A percentile compares a stretch with the other conserved stretches of the same genome.
These are phyloP conservation scores for Globisporangium echinulatum DNA, from an alignment of 352 stramenopile genomes.

Conservation along the genomic window DNA sequence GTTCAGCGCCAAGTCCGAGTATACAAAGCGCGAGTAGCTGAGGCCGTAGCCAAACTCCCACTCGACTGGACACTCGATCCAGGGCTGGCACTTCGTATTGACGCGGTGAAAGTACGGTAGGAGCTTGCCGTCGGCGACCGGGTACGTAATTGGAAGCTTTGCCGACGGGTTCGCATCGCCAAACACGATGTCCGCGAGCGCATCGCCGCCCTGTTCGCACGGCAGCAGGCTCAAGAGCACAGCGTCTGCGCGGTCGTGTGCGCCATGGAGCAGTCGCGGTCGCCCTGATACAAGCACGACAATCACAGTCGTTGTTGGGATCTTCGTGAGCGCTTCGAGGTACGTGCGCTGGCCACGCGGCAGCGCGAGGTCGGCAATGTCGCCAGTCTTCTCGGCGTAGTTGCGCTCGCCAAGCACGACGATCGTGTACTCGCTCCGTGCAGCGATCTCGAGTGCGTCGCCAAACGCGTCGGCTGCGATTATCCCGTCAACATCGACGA, in stretches of 20 bases:
- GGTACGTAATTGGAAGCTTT: slow-evolving; percentile 78
- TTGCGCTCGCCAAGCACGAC: slow-evolving; percentile 64
- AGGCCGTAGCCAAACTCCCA: slow-evolving; percentile 65
- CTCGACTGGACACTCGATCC: slow-evolving; percentile 43
- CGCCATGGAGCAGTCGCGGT: slow-evolving; percentile 43
- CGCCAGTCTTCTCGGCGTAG: slow-evolving; percentile 81
- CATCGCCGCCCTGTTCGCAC: slow-evolving; percentile 73
- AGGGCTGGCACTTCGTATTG: slow-evolving; percentile 50
- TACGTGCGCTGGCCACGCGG: slow-evolving; percentile 55
- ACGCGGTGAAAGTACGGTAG: slow-evolving; percentile 70
- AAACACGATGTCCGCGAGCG: slow-evolving; percentile 60
- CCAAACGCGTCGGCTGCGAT: slow-evolving; percentile 30
- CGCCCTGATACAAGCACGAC: slow-evolving; percentile 62
- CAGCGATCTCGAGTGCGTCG: slow-evolving; percentile 30
- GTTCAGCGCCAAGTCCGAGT: slow-evolving; percentile 45
- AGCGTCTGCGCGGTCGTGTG: slow-evolving; percentile 38
- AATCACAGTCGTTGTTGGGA: slow-evolving; percentile 64
- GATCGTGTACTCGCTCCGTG: slow-evolving; percentile 62
- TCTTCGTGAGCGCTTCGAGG: slow-evolving; percentile 39
- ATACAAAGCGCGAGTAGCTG: slow-evolving; percentile 61
- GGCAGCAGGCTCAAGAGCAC: slow-evolving; percentile 69
- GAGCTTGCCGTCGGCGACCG: slow-evolving; percentile 28
- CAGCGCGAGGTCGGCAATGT: slow-evolving; percentile 55
- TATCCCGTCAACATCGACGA: slow-evolving; percentile 43
- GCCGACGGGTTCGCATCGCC: slow-evolving; percentile 66